phyloP scores from a whole-genome alignment of 305 asterid species.

The Plantago lanceolata region DNA sequence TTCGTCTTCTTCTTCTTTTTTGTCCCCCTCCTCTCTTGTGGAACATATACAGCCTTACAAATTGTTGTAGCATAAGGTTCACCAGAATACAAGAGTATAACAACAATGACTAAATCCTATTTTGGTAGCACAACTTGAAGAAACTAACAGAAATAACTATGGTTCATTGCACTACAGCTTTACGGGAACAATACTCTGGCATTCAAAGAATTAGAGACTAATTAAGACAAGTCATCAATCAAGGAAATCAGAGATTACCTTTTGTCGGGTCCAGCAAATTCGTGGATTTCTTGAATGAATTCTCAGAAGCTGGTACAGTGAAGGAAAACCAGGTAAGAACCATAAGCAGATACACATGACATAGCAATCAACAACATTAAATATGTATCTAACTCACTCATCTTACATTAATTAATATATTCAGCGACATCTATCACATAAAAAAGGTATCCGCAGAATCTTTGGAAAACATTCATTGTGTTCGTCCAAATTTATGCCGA shows the following conservation, averaged over 20 bases:
- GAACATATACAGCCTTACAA: neutral
- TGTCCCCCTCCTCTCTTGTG: no score
- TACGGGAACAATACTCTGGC: neutral
- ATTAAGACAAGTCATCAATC: conserved; percentile 6
- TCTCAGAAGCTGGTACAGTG: conserved; percentile 64
- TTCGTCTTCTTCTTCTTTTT: no score
- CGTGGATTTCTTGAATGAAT: conserved; percentile 79
- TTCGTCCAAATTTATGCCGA: no score
- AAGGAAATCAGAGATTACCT: conserved; percentile 45
- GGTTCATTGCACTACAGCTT: neutral
- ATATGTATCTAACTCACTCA: no score
- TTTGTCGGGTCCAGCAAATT: conserved; percentile 89
- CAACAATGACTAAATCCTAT: neutral
- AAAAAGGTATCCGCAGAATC: neutral
- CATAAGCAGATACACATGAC: neutral
- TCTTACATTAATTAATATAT: neutral
- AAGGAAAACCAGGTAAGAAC: conserved; percentile 23
- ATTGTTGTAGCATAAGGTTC: neutral
- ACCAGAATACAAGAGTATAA: neutral
- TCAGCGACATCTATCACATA: neutral
- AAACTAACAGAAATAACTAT: neutral
- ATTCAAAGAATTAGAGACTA: conserved; percentile 16
- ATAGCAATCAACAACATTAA: neutral
- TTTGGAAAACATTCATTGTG: no score
- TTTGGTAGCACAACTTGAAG: neutral